These are phyloP conservation scores for Knufia fluminis DNA, from an alignment of 2,329 filamentous ascomycete species.

Conservation along the genomic window DNA sequence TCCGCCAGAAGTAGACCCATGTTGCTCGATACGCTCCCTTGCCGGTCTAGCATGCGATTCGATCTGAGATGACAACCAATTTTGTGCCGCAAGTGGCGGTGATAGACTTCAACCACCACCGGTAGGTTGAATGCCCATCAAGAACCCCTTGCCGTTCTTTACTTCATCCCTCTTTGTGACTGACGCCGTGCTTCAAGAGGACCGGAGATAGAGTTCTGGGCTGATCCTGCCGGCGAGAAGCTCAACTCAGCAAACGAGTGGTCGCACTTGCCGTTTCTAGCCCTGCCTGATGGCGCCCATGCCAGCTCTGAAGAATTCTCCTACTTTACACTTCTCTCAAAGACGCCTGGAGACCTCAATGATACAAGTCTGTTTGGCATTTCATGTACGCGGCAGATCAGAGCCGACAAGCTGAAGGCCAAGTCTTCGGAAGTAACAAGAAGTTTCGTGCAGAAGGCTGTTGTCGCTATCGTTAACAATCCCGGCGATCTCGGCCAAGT, in stretches of 20 bases:
- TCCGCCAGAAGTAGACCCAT: too few species aligned
- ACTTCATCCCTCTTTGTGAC: too few species aligned
- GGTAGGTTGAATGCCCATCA: conserved; percentile 26
- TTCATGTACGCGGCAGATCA: conserved; percentile 85
- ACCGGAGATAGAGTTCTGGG: conserved; percentile 89
- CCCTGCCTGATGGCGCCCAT: conserved; percentile 89
- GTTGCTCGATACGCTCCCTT: too few species aligned
- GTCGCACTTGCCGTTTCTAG: conserved; percentile 91
- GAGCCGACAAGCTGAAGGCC: conserved; percentile 65
- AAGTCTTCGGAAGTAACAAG: conserved; percentile 85
- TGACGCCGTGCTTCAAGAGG: conserved; percentile 44
- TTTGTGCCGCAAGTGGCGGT: conserved; percentile 60
- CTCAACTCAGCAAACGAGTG: conserved; percentile 80
- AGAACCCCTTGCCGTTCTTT: conserved; percentile 3
- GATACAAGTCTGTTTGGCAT: conserved; percentile 84
- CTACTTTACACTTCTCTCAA: conserved; percentile 80
- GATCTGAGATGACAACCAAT: conserved; percentile 6
- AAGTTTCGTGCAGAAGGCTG: conserved; percentile 94
- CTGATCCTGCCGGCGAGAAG: conserved; percentile 68
- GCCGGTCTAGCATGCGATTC: not conserved
- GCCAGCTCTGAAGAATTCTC: conserved; percentile 94
- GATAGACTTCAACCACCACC: conserved; percentile 74
- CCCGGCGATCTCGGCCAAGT: conserved; percentile 86
- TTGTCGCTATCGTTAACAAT: conserved; percentile 87
- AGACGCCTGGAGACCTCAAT: not conserved